Base-by-base conservation (phyloP, 169 alveolate genomes). In the Prorocentrum cordatum region DNA sequence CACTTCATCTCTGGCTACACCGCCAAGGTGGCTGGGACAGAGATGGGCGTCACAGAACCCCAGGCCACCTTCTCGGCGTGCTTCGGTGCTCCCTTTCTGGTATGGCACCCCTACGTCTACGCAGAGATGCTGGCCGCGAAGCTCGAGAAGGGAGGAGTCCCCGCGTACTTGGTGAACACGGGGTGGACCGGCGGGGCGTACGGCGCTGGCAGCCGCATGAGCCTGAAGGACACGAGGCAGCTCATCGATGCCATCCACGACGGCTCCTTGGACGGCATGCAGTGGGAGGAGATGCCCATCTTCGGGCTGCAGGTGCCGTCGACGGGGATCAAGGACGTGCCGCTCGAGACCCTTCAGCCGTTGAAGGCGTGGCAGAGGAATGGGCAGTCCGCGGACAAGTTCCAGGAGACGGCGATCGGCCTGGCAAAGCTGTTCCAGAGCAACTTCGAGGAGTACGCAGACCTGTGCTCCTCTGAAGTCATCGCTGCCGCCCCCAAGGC, bases 1-100 rank as follows among this genome's bases (percentile, higher is more conserved):
- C 98, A 97, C 95, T 97, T 97, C 92, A 96, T 97, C 79, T 93
- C 97, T 67, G 99, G 99, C 38, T 97, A 97, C 94, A 97, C 99
- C 24, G 97, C 98, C 73, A 97, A 97, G 94, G 93, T 93, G 47
- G 95, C 95, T n/a, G 99, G 98, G 39, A 96, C 99, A 24, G 99
- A 97, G 94, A 91, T 95, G 91, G 98, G 98, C 59, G 93, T 97
- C 82, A 93, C 93, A 27, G 96, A 95, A 68, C 98, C 99, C 31
- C 20, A 77, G 88, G 97, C 98, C 36, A 96, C 98, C 32, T 97
- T 97, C 93, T 96, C 98, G 26, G 97, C 99, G n/a, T 97, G 99
- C 89, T 97, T 95, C 94, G 99, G 98, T 27, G 98, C 96, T 62
- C 98, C 99, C 59, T 97, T 97, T 16, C 14, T 54, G 87, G 87